A percentile compares a stretch with the other conserved stretches of the same genome.
These are phyloP conservation scores for Mallotus nudiflorus DNA, from an alignment of 345 rosid species.

Conservation along the genomic window DNA sequence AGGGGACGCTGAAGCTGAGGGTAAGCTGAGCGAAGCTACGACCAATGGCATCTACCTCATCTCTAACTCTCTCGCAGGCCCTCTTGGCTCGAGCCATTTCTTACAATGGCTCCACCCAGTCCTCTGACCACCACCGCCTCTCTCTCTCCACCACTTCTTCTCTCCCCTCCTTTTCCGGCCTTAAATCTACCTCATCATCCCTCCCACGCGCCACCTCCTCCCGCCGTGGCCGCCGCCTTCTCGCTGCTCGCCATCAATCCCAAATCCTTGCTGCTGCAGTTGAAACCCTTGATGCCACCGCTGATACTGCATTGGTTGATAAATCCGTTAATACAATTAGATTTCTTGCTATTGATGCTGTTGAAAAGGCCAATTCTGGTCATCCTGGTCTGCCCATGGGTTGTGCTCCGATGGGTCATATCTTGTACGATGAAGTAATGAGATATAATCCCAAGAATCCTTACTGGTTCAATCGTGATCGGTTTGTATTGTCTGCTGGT, in stretches of 20 bases:
- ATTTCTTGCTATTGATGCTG: conserved; percentile 87
- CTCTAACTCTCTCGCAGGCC: conserved; percentile 55
- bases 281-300: conserved; percentile 45
- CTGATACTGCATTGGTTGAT: conserved; percentile 71
- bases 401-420: conserved; percentile 91
- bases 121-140: conserved; percentile 42
- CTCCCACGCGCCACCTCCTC: conserved; percentile 18
- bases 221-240: conserved; percentile 28
- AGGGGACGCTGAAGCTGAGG: not conserved
- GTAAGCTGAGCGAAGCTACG: too few species aligned
- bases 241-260: conserved; percentile 10
- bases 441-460: conserved; percentile 93
- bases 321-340: conserved; percentile 81
- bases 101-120: conserved; percentile 39
- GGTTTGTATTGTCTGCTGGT: conserved; percentile 93
- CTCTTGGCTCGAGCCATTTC: conserved; percentile 54
- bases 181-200: conserved; percentile 37
- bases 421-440: conserved; percentile 88
- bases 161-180: conserved; percentile 52
- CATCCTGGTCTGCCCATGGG: conserved; percentile 99
- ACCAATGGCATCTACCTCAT: conserved; percentile 59
- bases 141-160: conserved; percentile 39
- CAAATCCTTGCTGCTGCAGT: conserved; percentile 51
- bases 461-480: conserved; percentile 96
- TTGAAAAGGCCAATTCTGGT: conserved; percentile 95